Percentiles rank a stretch among this genome's conserved stretches.
Conservation (phyloP, 2,329 filamentous ascomycete genomes). For the Leptodontidium sp. region DNA sequence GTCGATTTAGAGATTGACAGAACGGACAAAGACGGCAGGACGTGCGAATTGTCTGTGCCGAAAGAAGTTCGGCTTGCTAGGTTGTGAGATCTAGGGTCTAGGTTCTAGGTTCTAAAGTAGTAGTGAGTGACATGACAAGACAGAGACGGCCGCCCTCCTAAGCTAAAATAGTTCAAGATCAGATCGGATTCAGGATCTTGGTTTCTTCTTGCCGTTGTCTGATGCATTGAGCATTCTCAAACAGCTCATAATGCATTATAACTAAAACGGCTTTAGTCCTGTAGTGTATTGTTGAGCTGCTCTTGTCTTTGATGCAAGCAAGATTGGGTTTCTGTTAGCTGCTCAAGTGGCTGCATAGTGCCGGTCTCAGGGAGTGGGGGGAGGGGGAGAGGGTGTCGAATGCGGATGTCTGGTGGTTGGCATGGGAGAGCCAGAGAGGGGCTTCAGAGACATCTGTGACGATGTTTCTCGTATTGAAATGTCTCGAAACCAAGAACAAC, state of each 20-base stretch:
- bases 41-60: slow-evolving; percentile 13
- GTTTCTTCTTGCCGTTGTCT: background rate
- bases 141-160: background rate
- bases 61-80: slow-evolving; percentile 1
- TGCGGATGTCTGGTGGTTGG: too few relatives aligned
- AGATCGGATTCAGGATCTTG: background rate
- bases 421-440: background rate
- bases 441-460: background rate
- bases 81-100: too few relatives aligned
- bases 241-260: slow-evolving; percentile 3
- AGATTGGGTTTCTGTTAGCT: slow-evolving; percentile 6
- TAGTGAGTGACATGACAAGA: background rate
- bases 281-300: background rate
- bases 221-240: background rate
- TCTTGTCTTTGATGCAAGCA: slow-evolving; percentile 10
- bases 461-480: background rate
- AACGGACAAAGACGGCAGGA: slow-evolving; percentile 3
- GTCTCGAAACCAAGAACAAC: background rate
- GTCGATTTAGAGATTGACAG: background rate
- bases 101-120: background rate
- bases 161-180: background rate
- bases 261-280: background rate
- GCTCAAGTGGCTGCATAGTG: slow-evolving; percentile 2
- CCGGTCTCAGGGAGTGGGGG: background rate
- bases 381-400: too few relatives aligned